Evolutionary conservation across 2,329 filamentous ascomycete species (phyloP), one percentile per base, ranked within the genome.

Genomic region (Chaetothyriales sp.): DNA sequence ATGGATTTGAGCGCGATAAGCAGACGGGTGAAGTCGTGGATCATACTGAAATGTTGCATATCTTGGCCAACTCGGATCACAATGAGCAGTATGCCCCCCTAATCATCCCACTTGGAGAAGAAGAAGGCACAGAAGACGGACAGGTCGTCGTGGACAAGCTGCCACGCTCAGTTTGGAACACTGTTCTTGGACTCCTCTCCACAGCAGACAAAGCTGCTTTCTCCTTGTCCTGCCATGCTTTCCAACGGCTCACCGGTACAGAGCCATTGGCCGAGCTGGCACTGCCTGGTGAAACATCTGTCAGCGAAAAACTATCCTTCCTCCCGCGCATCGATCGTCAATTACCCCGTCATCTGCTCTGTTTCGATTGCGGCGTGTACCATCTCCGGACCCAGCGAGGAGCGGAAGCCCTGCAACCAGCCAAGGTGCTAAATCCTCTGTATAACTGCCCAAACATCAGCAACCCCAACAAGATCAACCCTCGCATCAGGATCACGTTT

Each of bases 311-410:
- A 48, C 65, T 72, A 45, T 63, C 71, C 3, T 79, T 81, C 59
- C 67, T 81, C 4, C 59, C 69, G 10, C 61, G 64, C 2, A 67
- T 80, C 59, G 76, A 81, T 53, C 60, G 64, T 10, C 61, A 68
- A 15, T 65, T 78, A 18, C 77, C 78, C 2, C 66, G 70, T 36
- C 75, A 80, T 57, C 68, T 81, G 5, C 70, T 80, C 49, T 81
- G 78, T 62, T 77, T 78, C 59, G 70, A 72, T 4, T 81, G 78
- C 60, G 70, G 65, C 12, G 66, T 64, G 50, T 81, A 75, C 62
- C 78, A 81, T 60, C 62, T 68, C 4, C 72, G 78, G 44, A 74
- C 68, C 1, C 67, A 73, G 48, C 69, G 70, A 36, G 78, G 77
- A 18, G 56, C 68, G 32, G 78, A 81, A 59, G 69, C 67, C 9